Percentiles rank a stretch among this genome's conserved stretches.
These are phyloP conservation scores for Diaporthe aspalathi DNA, from an alignment of 2,329 filamentous ascomycete species.

Conservation along the genomic window DNA sequence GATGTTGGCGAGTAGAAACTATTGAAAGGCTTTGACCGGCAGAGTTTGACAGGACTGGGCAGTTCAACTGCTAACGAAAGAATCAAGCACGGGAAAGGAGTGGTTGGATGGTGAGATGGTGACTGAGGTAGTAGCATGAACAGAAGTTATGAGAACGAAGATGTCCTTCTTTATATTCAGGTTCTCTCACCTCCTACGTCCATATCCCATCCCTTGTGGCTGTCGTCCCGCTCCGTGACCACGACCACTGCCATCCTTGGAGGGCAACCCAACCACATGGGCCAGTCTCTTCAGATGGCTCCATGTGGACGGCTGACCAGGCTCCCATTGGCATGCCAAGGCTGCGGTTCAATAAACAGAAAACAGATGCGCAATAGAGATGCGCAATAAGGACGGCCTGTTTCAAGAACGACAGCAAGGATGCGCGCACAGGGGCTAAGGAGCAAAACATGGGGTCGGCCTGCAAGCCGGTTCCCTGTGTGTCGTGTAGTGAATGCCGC, in stretches of 20 bases:
- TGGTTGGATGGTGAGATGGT: constrained; percentile 17
- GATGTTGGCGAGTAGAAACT: not conserved
- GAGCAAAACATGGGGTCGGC: constrained; percentile 1
- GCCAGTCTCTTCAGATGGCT: not conserved
- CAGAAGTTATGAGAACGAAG: not conserved
- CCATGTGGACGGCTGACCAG: not conserved
- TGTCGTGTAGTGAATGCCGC: not conserved
- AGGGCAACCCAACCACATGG: constrained; percentile 9
- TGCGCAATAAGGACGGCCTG: constrained; percentile 10
- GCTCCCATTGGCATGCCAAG: constrained; percentile 16
- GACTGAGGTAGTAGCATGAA: not conserved
- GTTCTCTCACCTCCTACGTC: not conserved
- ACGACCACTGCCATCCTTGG: not conserved
- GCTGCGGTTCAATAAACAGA: constrained; percentile 16
- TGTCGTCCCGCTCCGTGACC: not conserved
- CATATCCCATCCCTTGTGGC: not conserved
- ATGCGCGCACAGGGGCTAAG: constrained; percentile 13
- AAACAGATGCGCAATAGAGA: constrained; percentile 14
- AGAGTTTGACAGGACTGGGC: constrained; percentile 25
- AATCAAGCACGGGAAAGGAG: constrained; percentile 24
- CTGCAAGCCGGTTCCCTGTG: not conserved
- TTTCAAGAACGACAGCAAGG: constrained; percentile 27
- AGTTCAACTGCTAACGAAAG: constrained; percentile 33
- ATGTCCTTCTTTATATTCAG: constrained; percentile 10
- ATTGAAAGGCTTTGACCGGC: not conserved